Evolutionary conservation across 2,329 filamentous ascomycete genomes (phyloP).

Genomic region (Hypoxylon sp.): DNA sequence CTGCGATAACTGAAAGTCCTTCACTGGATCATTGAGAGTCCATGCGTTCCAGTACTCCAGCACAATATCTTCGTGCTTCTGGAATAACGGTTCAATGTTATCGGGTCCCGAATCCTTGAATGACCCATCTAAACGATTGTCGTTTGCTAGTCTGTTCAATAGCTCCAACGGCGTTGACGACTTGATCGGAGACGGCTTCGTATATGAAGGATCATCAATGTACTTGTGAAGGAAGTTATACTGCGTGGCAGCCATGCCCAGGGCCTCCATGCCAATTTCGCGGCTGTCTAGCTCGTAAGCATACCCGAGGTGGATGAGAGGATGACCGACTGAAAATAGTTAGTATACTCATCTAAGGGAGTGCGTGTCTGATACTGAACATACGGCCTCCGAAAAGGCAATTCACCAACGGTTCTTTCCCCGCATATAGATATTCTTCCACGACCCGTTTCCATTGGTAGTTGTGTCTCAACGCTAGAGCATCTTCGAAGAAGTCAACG

Average conservation of each 20-base stretch:
- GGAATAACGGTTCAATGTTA: conserved; percentile 77
- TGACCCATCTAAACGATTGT: conserved; percentile 77
- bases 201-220: conserved; percentile 80
- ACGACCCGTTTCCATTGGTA: conserved; percentile 90
- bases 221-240: conserved; percentile 74
- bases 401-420: conserved; percentile 83
- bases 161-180: conserved; percentile 77
- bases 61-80: conserved; percentile 75
- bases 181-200: conserved; percentile 70
- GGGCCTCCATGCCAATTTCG: conserved; percentile 89
- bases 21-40: conserved; percentile 76
- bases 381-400: conserved; percentile 82
- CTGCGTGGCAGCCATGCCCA: conserved; percentile 74
- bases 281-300: conserved; percentile 89
- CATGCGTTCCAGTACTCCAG: conserved; percentile 94
- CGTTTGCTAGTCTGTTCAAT: conserved; percentile 75
- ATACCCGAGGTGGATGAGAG: conserved; percentile 95
- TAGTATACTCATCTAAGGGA: conserved; percentile 43
- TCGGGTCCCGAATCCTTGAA: conserved; percentile 69
- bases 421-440: conserved; percentile 79
- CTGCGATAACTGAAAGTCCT: conserved; percentile 80
- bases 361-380: conserved; percentile 52
- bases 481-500: conserved; percentile 95
- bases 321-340: conserved; percentile 78
- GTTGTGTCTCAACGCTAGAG: conserved; percentile 76